Evolutionary conservation across 495 filamentous ascomycete genomes (phyloP).

Genomic region (Aspergillus ostianus): DNA sequence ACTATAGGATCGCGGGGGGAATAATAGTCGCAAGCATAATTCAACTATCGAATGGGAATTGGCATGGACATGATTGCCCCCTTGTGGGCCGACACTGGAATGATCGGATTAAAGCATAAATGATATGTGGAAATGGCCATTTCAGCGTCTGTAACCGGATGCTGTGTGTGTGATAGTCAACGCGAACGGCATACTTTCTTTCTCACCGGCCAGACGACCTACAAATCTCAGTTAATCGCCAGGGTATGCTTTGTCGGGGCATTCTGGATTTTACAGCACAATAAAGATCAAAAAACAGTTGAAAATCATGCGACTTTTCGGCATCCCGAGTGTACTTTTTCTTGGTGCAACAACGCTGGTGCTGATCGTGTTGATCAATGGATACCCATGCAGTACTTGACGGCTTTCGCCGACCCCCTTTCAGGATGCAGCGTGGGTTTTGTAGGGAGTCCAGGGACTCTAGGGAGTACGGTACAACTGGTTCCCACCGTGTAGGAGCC

Average conservation of each 20-base stretch:
- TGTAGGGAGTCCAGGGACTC: background rate
- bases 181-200: conserved; percentile 20
- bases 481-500: conserved; percentile 1
- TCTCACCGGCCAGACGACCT: conserved; percentile 35
- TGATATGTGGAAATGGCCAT: conserved; percentile 15
- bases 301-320: conserved; percentile 24
- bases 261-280: conserved; percentile 34
- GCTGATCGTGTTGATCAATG: conserved; percentile 1
- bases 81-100: conserved; percentile 39
- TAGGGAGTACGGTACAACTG: background rate
- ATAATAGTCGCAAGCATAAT: conserved; percentile 31
- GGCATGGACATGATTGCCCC: conserved; percentile 28
- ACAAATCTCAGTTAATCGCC: conserved; percentile 34
- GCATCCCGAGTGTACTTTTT: background rate
- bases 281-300: conserved; percentile 43
- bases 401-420: background rate
- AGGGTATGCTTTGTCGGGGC: conserved; percentile 35
- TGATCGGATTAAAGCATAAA: conserved; percentile 8
- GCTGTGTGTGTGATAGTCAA: conserved; percentile 15
- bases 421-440: background rate
- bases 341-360: background rate
- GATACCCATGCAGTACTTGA: background rate
- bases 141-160: conserved; percentile 33
- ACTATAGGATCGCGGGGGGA: conserved; percentile 31
- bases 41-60: conserved; percentile 33